Evolutionary conservation across 371 early-diverging fungal species (phyloP).

Genomic region (Rhizopus delemar): DNA sequence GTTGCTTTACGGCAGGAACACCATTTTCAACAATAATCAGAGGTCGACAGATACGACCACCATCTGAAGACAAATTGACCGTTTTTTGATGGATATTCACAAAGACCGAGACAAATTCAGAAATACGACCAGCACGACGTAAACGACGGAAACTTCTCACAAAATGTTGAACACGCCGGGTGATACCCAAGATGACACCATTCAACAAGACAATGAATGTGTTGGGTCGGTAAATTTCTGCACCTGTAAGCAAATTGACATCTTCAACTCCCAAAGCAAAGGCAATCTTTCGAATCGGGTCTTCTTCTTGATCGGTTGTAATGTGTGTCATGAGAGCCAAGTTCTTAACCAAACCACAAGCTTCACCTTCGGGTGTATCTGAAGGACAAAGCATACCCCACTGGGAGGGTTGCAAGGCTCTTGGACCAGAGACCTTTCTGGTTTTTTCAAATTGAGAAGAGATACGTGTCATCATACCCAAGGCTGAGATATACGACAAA

Average conservation of each 20-base stretch:
- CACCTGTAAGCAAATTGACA: conserved; percentile 79
- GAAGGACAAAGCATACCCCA: conserved; percentile 99
- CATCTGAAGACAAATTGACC: conserved; percentile 96
- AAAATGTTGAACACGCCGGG: conserved; percentile 78
- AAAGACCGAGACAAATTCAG: conserved; percentile 94
- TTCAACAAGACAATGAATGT: conserved; percentile 90
- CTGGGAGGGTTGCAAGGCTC: conserved; percentile 97
- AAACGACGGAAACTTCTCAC: conserved; percentile 81
- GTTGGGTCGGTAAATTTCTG: conserved; percentile 74
- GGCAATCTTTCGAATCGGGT: conserved; percentile 73
- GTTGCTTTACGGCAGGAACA: conserved; percentile 66
- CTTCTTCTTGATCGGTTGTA: conserved; percentile 93
- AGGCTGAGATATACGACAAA: conserved; percentile 94
- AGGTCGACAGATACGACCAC: conserved; percentile 98
- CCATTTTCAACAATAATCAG: conserved; percentile 95
- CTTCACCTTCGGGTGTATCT: conserved; percentile 99
- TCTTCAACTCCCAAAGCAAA: conserved; percentile 90
- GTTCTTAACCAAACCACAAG: conserved; percentile 99
- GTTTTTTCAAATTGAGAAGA: conserved; percentile 99
- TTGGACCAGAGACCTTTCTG: conserved; percentile 98
- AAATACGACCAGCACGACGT: conserved; percentile 85
- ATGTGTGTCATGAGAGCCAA: conserved; percentile 99
- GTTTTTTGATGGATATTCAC: conserved; percentile 82
- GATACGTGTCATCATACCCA: conserved; percentile 99
- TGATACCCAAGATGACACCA: conserved; percentile 89